A percentile compares a stretch with the other conserved stretches of the same genome.
phyloP scores from a whole-genome alignment of 805 yeast species.

The Yarrowia sp. region DNA sequence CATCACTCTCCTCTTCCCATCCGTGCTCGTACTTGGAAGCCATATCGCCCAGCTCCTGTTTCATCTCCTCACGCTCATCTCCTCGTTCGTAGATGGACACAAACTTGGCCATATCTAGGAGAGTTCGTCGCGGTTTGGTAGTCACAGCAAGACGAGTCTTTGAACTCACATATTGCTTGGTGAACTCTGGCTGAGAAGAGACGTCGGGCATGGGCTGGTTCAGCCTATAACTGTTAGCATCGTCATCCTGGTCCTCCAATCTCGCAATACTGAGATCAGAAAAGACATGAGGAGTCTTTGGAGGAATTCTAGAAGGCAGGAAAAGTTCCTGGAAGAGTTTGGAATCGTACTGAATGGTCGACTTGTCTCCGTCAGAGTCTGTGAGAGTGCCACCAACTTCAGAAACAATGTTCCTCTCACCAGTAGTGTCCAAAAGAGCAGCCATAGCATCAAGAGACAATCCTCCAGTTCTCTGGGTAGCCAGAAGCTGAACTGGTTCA shows the following conservation, averaged over 20 bases:
- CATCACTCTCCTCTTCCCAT: slow-evolving; percentile 42
- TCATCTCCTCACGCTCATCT: slow-evolving; percentile 45
- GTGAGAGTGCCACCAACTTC: slow-evolving; percentile 8
- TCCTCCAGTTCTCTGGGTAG: slow-evolving; percentile 42
- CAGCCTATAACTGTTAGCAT: slow-evolving; percentile 1
- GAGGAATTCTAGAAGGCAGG: slow-evolving; percentile 40
- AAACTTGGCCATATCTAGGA: slow-evolving; percentile 42
- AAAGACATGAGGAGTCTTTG: slow-evolving; percentile 41
- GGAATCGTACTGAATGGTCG: slow-evolving; percentile 12
- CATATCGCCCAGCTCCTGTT: slow-evolving; percentile 41
- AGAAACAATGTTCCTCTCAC: slow-evolving; percentile 17
- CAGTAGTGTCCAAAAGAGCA: slow-evolving; percentile 17
- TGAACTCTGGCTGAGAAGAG: slow-evolving; percentile 26
- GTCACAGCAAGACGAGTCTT: slow-evolving; percentile 42
- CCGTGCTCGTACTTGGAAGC: slow-evolving; percentile 44
- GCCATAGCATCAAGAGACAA: slow-evolving; percentile 26
- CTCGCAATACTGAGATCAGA: slow-evolving; percentile 37
- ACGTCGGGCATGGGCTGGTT: slow-evolving; percentile 25
- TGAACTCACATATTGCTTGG: slow-evolving; percentile 11
- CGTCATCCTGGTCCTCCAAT: slow-evolving; percentile 20
- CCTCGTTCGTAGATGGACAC: slow-evolving; percentile 41
- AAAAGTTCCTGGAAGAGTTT: slow-evolving; percentile 39
- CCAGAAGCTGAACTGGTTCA: slow-evolving; percentile 56
- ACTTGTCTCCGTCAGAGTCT: slow-evolving; percentile 3
- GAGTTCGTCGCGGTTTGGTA: slow-evolving; percentile 40